phyloP scores from a whole-genome alignment of 2,329 filamentous ascomycete species.

The Alternaria ethzedia region DNA sequence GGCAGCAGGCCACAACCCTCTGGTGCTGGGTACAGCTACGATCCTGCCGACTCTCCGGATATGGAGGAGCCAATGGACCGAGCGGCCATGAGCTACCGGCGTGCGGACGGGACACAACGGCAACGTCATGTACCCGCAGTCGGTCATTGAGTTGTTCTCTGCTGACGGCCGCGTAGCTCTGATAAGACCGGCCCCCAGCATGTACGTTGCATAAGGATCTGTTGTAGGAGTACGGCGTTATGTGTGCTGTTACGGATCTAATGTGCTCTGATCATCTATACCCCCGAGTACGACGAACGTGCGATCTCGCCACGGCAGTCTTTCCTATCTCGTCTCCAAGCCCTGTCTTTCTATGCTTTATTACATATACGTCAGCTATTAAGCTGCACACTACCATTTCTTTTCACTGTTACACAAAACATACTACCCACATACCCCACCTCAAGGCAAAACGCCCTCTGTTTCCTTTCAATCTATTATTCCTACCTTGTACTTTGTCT shows the following conservation, averaged over 20 bases:
- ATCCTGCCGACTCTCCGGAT: constrained; percentile 46
- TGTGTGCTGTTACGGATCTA: constrained; percentile 18
- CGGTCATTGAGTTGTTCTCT: constrained; percentile 25
- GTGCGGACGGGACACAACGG: constrained; percentile 54
- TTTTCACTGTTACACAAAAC: neutral
- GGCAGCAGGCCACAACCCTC: constrained; percentile 52
- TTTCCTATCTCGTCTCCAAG: neutral
- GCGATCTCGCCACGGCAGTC: constrained; percentile 15
- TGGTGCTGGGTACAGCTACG: constrained; percentile 40
- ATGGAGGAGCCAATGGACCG: constrained; percentile 50
- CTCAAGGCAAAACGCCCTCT: neutral
- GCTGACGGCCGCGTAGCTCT: constrained; percentile 12
- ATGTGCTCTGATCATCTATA: constrained; percentile 25
- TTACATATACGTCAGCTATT: constrained; percentile 2
- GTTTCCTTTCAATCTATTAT: neutral
- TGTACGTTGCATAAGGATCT: neutral
- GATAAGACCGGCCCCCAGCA: neutral
- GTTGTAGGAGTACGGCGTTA: constrained; percentile 22
- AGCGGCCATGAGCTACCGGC: constrained; percentile 54
- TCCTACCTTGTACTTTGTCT: neutral
- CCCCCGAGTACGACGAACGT: constrained; percentile 22
- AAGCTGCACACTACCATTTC: constrained; percentile 2
- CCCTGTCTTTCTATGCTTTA: neutral
- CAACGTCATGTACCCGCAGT: constrained; percentile 46
- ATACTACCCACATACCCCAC: constrained; percentile 4